These are phyloP conservation scores for Schwanniomyces vanrijiae DNA, from an alignment of 805 yeast species.

Conservation along the genomic window DNA sequence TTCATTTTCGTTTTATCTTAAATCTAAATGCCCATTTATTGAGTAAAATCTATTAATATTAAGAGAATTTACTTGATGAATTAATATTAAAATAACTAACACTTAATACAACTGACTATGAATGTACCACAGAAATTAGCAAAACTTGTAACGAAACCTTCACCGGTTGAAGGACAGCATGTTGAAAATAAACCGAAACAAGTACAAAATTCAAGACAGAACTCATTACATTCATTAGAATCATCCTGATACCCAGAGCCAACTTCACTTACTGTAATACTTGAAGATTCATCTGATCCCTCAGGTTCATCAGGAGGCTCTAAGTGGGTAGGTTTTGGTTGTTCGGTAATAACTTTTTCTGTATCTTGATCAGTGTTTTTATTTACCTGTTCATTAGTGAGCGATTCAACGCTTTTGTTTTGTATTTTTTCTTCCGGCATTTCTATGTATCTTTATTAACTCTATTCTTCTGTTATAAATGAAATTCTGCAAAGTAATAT, in stretches of 20 bases:
- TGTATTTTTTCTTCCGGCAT: background rate
- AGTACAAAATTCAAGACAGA: conserved; percentile 33
- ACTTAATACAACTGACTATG: background rate
- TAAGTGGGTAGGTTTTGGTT: conserved; percentile 9
- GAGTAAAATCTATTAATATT: too few relatives aligned
- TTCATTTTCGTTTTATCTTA: too few relatives aligned
- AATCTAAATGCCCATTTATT: too few relatives aligned
- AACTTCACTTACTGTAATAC: conserved; percentile 21
- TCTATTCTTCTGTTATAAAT: background rate
- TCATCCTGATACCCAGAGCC: conserved; percentile 40
- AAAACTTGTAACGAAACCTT: conserved; percentile 36
- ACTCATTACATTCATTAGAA: conserved; percentile 41
- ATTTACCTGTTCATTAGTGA: background rate
- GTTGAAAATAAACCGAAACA: conserved; percentile 42
- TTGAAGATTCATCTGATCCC: conserved; percentile 12
- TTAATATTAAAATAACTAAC: too few relatives aligned
- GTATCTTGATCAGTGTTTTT: background rate
- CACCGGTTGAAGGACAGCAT: conserved; percentile 43
- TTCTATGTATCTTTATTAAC: background rate
- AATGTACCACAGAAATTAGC: conserved; percentile 40
- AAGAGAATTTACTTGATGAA: too few relatives aligned
- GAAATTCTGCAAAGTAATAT: background rate
- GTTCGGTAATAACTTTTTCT: conserved; percentile 9
- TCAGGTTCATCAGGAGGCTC: background rate
- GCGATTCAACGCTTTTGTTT: background rate